These are phyloP conservation scores for Gossypium longicalyx DNA, from an alignment of 345 rosid species.

Conservation along the genomic window DNA sequence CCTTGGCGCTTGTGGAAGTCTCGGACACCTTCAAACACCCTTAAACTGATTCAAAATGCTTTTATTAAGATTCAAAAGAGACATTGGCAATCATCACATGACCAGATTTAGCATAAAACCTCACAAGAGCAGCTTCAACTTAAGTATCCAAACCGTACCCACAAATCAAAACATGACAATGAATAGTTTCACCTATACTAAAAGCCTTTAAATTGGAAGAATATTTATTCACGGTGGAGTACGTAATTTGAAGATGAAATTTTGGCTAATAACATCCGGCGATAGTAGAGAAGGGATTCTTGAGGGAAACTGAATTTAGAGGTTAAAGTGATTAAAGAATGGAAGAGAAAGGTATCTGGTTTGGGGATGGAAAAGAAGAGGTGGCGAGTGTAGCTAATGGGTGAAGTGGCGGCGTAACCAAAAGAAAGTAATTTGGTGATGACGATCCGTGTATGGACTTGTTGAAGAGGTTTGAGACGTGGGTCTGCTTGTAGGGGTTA, in stretches of 20 bases:
- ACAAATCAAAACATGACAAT: conserved; percentile 47
- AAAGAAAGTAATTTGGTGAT: conserved; percentile 64
- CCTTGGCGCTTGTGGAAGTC: no score
- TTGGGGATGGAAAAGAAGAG: conserved; percentile 50
- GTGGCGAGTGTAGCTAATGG: conserved; percentile 42
- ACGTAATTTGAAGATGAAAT: conserved; percentile 57
- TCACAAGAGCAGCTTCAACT: conserved; percentile 63
- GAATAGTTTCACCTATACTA: conserved; percentile 47
- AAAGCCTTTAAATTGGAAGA: conserved; percentile 54
- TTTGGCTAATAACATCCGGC: conserved; percentile 42
- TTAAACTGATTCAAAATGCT: no score
- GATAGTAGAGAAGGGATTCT: conserved; percentile 51
- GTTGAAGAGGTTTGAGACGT: conserved; percentile 53
- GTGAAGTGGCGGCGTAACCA: conserved; percentile 46
- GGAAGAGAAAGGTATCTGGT: conserved; percentile 73
- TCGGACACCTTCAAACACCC: no score
- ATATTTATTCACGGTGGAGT: conserved; percentile 63
- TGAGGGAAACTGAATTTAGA: conserved; percentile 43
- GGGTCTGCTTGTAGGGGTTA: background rate
- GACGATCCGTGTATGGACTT: conserved; percentile 57
- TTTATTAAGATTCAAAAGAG: background rate
- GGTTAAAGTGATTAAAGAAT: conserved; percentile 50
- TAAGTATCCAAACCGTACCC: conserved; percentile 60
- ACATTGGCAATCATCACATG: conserved; percentile 47
- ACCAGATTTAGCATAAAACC: conserved; percentile 48